phyloP scores from a whole-genome alignment of 2,329 filamentous ascomycete species.

The Stemphylium beticola region DNA sequence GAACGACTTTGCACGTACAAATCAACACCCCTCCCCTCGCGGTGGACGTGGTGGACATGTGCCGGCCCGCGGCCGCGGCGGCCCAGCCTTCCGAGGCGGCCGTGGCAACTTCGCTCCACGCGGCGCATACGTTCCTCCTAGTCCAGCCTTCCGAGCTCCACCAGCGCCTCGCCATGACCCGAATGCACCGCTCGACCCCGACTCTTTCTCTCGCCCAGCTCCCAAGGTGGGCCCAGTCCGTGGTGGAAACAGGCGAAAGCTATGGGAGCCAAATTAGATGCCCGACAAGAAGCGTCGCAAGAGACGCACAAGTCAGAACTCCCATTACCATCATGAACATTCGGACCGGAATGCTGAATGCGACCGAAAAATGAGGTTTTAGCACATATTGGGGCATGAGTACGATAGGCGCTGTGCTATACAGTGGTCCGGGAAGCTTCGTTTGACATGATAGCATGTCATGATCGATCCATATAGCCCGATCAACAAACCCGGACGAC shows the following conservation, averaged over 20 bases:
- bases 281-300: constrained; percentile 11
- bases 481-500: not conserved
- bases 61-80: constrained; percentile 32
- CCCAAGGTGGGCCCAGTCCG: constrained; percentile 37
- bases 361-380: constrained; percentile 2
- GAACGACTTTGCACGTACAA: constrained; percentile 54
- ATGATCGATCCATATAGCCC: not conserved
- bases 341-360: constrained; percentile 1
- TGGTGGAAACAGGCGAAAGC: constrained; percentile 43
- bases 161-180: constrained; percentile 42
- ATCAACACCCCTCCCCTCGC: constrained; percentile 38
- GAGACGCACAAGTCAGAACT: constrained; percentile 9
- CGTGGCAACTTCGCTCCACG: constrained; percentile 40
- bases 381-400: not conserved
- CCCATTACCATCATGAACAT: constrained; percentile 3
- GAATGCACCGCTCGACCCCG: constrained; percentile 48
- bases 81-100: constrained; percentile 32
- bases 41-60: constrained; percentile 39
- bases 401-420: constrained; percentile 2
- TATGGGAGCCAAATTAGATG: constrained; percentile 51
- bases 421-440: not conserved
- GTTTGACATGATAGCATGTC: constrained; percentile 3
- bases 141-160: constrained; percentile 32
- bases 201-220: constrained; percentile 48
- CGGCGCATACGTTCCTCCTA: constrained; percentile 40